Base-by-base conservation (phyloP, 2,329 filamentous ascomycete genomes). In the Cercospora nicotianae region DNA sequence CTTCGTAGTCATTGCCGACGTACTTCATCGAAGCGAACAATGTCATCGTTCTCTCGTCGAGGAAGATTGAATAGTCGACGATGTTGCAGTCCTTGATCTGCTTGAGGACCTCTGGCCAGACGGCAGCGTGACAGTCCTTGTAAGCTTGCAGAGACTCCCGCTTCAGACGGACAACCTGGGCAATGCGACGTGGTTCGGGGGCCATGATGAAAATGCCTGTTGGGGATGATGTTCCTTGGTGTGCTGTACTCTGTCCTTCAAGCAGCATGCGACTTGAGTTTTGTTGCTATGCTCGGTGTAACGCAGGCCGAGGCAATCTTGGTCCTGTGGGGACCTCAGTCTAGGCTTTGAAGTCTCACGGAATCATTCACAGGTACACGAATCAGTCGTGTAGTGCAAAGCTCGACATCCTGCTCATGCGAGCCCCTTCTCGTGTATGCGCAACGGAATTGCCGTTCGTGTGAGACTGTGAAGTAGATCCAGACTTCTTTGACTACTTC, bases 1-100 rank as follows among this genome's bases (percentile, higher is more conserved):
- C 89, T 2, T 86, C 88, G 68, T 87, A 93, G 70, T 92, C 86
- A 68, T 86, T 86, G 0, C 92, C 91, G n/a, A 90, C 83, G 74
- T 94, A 94, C 77, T 92, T 93, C 83, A 93, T 92, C 26, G 83
- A 88, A 0, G 90, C 90, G 76, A 94, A 94, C 1, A 94, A 83
- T 51, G 89, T 89, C 64, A 86, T 81, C 0, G 85, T 85, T 5
- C 77, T 80, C 12, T 88, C 83, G 75, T 92, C 89, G 73, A 91
- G 87, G 80, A 87, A 93, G 77, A 94, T 86, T 71, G 87, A 91
- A 75, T 93, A 94, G 76, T 94, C 91, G 69, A 84, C 81, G 67
- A 94, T 91, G 72, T 91, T 90, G 77, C 89, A 91, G 48, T 89
- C 87, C 76, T 89, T 88, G 75, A 94, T 93, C 80, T 93, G 90